These are phyloP conservation scores for Centaurea solstitialis DNA, from an alignment of 129 eudicot species.

Conservation along the genomic window DNA sequence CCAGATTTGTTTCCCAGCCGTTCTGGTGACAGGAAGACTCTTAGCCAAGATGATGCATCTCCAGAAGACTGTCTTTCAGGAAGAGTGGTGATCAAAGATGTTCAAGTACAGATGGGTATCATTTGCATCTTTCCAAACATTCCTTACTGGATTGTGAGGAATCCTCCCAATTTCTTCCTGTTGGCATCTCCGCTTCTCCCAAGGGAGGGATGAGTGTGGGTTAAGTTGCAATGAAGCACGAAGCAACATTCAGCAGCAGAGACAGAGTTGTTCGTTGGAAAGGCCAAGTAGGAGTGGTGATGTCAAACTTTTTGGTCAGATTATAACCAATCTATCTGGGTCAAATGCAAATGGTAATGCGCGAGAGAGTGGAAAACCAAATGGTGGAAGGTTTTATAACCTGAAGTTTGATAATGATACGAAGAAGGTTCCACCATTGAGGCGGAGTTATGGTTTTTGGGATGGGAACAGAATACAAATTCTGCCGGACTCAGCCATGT, in stretches of 20 bases:
- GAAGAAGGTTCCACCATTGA: slow-evolving; percentile 34
- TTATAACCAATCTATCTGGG: slow-evolving; percentile 36
- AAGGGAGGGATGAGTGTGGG: slow-evolving; percentile 30
- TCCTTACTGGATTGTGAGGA: background rate
- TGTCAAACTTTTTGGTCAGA: slow-evolving; percentile 88
- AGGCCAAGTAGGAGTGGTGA: slow-evolving; percentile 57
- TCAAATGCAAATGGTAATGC: slow-evolving; percentile 20
- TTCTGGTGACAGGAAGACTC: slow-evolving; percentile 20
- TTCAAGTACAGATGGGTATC: slow-evolving; percentile 29
- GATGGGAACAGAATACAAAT: slow-evolving; percentile 64
- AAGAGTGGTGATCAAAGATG: slow-evolving; percentile 30
- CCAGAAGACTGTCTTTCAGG: slow-evolving; percentile 31
- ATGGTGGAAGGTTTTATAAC: slow-evolving; percentile 33
- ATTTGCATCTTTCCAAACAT: slow-evolving; percentile 28
- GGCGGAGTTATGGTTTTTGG: slow-evolving; percentile 64
- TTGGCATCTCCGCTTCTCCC: slow-evolving; percentile 17
- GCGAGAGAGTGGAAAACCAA: slow-evolving; percentile 24
- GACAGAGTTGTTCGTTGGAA: slow-evolving; percentile 27
- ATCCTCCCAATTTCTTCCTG: slow-evolving; percentile 38
- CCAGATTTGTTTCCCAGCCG: slow-evolving; percentile 29
- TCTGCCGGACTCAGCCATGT: slow-evolving; percentile 67
- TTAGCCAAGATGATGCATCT: slow-evolving; percentile 30
- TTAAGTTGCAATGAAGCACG: slow-evolving; percentile 36
- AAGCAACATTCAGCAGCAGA: slow-evolving; percentile 35
- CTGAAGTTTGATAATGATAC: slow-evolving; percentile 34